Conservation (phyloP, 768 basidiomycete genomes). For the Rhodotorula babjevae region DNA sequence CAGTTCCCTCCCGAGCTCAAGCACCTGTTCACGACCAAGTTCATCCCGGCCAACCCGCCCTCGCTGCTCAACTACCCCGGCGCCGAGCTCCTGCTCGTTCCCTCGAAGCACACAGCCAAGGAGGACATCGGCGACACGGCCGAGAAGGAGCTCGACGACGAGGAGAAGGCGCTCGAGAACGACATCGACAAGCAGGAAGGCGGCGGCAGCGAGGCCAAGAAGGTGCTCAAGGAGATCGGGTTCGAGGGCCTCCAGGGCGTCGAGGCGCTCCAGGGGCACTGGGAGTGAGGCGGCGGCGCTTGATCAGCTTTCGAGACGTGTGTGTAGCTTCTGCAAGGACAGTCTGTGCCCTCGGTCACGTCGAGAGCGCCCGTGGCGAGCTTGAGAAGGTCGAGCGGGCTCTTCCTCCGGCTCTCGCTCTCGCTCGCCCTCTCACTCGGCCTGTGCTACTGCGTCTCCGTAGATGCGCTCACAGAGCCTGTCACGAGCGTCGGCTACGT, state of each 20-base stretch:
- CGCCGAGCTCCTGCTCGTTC: slow-evolving; percentile 57
- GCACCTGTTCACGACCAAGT: slow-evolving; percentile 50
- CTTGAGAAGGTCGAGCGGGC: no score
- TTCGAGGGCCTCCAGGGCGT: slow-evolving; percentile 54
- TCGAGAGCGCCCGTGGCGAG: no score
- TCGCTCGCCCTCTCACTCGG: no score
- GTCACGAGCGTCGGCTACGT: no score
- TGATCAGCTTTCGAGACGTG: background rate
- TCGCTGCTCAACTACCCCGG: slow-evolving; percentile 58
- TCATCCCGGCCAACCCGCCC: slow-evolving; percentile 54
- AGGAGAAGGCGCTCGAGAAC: slow-evolving; percentile 24
- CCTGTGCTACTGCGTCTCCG: no score
- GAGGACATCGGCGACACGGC: slow-evolving; percentile 51
- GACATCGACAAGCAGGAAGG: slow-evolving; percentile 49
- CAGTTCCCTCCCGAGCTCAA: slow-evolving; percentile 32
- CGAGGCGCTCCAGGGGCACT: slow-evolving; percentile 56
- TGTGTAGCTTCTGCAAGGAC: background rate
- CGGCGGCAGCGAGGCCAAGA: slow-evolving; percentile 34
- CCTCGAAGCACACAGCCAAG: slow-evolving; percentile 54
- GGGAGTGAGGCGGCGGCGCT: slow-evolving; percentile 48
- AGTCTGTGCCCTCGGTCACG: no score
- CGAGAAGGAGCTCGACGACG: slow-evolving; percentile 26
- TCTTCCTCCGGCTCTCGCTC: no score
- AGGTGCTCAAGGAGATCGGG: slow-evolving; percentile 50
- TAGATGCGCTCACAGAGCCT: no score